These are phyloP conservation scores for Populus davidiana DNA, from an alignment of 345 rosid genomes.

Conservation along the genomic window DNA sequence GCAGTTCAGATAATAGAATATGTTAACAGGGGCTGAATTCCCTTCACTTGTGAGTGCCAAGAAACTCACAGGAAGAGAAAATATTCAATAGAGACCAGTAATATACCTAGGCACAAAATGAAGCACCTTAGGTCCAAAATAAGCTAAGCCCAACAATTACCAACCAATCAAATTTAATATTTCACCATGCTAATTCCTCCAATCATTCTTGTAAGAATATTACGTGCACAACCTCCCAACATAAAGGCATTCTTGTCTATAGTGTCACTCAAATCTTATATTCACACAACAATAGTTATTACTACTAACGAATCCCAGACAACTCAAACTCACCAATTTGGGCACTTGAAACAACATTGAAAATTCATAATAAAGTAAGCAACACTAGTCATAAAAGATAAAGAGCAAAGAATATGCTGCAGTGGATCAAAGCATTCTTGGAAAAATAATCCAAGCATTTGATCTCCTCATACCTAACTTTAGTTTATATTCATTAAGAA, in stretches of 20 bases:
- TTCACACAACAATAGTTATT: neutral
- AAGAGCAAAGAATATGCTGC: neutral
- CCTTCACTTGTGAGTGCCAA: neutral
- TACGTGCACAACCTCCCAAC: neutral
- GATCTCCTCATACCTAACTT: neutral
- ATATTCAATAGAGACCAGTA: neutral
- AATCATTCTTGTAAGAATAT: neutral
- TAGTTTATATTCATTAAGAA: neutral
- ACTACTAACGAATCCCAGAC: neutral
- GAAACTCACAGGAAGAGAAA: neutral
- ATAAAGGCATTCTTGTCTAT: neutral
- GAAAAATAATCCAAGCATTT: neutral
- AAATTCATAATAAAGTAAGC: no score
- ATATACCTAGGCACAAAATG: neutral
- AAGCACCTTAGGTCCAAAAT: neutral
- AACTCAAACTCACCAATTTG: no score
- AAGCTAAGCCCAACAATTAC: neutral
- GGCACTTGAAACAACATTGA: neutral
- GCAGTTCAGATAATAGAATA: neutral
- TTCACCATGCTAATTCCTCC: neutral
- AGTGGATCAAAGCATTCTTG: neutral
- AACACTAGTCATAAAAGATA: neutral
- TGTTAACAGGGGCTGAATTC: neutral
- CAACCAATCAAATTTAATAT: neutral
- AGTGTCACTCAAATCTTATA: neutral